These are phyloP conservation scores for Tolypocladium cylindrosporum DNA, from an alignment of 2,329 filamentous ascomycete genomes.

Conservation along the genomic window DNA sequence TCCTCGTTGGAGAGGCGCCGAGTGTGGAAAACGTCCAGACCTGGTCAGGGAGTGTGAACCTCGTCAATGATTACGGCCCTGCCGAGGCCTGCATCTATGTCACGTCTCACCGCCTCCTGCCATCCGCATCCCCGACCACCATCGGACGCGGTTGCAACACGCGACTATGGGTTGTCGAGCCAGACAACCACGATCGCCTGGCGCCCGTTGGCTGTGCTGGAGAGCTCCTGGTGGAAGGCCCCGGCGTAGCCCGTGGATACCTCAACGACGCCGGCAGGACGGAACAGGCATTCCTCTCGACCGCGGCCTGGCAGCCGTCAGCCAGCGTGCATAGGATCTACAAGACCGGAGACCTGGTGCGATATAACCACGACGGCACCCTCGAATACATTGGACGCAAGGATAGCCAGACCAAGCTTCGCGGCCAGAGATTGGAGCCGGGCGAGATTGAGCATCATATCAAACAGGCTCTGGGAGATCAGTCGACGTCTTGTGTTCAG, in stretches of 20 bases:
- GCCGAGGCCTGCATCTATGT: background rate
- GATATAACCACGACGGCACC: constrained; percentile 5
- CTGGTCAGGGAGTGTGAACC: background rate
- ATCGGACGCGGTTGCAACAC: background rate
- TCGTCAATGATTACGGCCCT: background rate
- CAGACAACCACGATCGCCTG: background rate
- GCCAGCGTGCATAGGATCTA: constrained; percentile 3
- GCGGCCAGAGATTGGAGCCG: constrained; percentile 9
- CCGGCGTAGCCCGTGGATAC: constrained; percentile 3
- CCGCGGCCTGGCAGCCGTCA: background rate
- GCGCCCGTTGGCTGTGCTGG: constrained; percentile 3
- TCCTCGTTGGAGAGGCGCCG: background rate
- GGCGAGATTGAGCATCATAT: constrained; percentile 7
- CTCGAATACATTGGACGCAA: constrained; percentile 5
- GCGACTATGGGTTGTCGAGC: constrained; percentile 1
- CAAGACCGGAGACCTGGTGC: constrained; percentile 9
- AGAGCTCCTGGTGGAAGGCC: constrained; percentile 2
- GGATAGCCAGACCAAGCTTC: constrained; percentile 6
- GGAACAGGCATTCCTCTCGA: background rate
- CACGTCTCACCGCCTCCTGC: background rate
- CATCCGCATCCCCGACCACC: background rate
- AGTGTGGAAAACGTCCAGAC: constrained; percentile 1
- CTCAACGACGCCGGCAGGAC: background rate
- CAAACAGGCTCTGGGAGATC: background rate
- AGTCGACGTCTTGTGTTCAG: too few relatives aligned